Conservation (phyloP, 208 protist species). For the Crithidia bombi region DNA sequence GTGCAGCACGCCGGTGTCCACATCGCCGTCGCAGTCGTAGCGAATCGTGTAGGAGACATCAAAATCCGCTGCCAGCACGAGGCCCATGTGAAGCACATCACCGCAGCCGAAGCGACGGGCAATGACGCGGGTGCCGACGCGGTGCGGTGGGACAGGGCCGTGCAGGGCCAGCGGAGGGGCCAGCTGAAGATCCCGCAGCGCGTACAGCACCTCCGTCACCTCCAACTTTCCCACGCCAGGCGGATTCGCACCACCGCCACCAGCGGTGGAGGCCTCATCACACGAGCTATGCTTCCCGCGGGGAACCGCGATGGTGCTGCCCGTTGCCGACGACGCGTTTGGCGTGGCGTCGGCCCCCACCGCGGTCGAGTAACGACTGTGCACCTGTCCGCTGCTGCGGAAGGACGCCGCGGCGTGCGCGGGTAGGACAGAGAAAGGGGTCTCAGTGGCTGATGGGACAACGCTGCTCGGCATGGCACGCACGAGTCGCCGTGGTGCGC, state of each 20-base stretch:
- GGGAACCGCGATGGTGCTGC: background rate
- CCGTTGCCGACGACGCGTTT: background rate
- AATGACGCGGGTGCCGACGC: slow-evolving; percentile 57
- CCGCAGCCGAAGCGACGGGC: slow-evolving; percentile 58
- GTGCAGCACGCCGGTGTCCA: slow-evolving; percentile 68
- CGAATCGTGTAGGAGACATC: slow-evolving; percentile 64
- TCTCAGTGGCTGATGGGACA: background rate
- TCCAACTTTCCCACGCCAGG: background rate
- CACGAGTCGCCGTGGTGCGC: slow-evolving; percentile 1
- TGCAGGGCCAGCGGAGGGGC: slow-evolving; percentile 52
- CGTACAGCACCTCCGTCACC: slow-evolving; percentile 33
- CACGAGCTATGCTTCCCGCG: background rate
- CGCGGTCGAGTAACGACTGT: background rate
- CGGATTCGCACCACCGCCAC: background rate
- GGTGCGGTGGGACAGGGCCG: slow-evolving; percentile 47
- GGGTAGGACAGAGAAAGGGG: background rate
- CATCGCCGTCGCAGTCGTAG: slow-evolving; percentile 59
- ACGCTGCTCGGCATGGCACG: background rate
- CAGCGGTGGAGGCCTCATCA: background rate
- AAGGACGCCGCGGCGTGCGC: slow-evolving; percentile 8
- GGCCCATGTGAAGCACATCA: slow-evolving; percentile 42
- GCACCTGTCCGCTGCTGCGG: background rate
- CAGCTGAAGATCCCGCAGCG: slow-evolving; percentile 50
- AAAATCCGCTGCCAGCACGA: slow-evolving; percentile 55
- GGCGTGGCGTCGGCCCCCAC: background rate